Conservation (phyloP, 305 asterid species). For the Solanum chacoense region DNA sequence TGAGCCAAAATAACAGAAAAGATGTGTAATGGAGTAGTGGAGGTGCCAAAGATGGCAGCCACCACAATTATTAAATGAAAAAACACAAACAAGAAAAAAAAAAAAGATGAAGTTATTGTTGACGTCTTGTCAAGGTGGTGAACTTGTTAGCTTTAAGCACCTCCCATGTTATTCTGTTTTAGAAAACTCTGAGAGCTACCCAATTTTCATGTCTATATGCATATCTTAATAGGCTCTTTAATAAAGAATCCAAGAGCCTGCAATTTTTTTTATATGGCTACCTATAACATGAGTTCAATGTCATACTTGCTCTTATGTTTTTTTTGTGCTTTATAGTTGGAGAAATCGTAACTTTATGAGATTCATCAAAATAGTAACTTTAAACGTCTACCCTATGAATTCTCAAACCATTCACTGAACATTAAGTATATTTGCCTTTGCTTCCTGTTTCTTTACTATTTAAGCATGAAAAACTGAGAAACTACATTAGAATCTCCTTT, state of each 20-base stretch:
- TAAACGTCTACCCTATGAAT: background rate
- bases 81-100: background rate
- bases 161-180: background rate
- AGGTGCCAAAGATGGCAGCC: background rate
- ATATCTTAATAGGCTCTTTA: background rate
- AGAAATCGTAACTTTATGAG: background rate
- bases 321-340: background rate
- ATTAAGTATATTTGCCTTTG: background rate
- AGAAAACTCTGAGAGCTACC: background rate
- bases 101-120: background rate
- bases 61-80: background rate
- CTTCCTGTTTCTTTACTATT: background rate
- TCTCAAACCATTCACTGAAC: background rate
- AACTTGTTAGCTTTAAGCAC: background rate
- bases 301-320: background rate
- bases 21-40: background rate
- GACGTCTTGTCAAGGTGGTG: background rate
- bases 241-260: background rate
- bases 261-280: background rate
- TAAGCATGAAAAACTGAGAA: background rate
- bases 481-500: constrained; percentile 9
- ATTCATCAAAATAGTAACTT: background rate
- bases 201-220: background rate
- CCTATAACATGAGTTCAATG: background rate
- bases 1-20: background rate